Percentiles rank a stretch among this genome's conserved stretches.
Evolutionary conservation across 441 rosid genomes (phyloP).

Genomic region (Croton laevigatus): DNA sequence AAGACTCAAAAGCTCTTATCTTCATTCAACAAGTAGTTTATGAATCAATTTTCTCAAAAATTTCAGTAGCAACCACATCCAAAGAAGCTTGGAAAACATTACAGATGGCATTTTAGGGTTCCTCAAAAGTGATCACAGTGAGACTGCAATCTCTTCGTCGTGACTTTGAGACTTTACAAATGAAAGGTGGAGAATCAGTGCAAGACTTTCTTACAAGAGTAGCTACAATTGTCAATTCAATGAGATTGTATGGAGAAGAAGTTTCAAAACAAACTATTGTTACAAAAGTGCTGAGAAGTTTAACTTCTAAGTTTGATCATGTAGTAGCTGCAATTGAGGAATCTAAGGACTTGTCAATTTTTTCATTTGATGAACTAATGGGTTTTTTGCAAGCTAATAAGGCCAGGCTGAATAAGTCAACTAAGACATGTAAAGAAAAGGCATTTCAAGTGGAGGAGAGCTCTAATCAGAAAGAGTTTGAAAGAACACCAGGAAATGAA

Average conservation of each 20-base stretch:
- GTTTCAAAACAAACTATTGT: too few relatives aligned
- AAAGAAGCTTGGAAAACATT: neutral
- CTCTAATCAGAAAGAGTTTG: too few relatives aligned
- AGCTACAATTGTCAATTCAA: neutral
- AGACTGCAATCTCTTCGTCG: neutral
- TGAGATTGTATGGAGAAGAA: neutral
- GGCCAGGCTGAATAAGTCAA: neutral
- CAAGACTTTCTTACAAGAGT: neutral
- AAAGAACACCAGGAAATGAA: too few relatives aligned
- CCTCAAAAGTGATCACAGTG: neutral
- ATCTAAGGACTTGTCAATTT: neutral
- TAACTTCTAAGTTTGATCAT: neutral
- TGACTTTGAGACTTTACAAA: neutral
- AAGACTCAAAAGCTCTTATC: neutral
- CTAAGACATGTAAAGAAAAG: neutral
- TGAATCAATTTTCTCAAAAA: neutral
- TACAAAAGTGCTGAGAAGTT: neutral
- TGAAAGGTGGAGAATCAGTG: neutral
- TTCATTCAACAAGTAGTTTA: neutral
- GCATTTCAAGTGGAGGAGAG: neutral
- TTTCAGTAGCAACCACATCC: neutral
- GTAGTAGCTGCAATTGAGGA: neutral
- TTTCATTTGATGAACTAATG: conserved; percentile 5
- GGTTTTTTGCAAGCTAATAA: neutral
- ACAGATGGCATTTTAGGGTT: neutral